Percentiles rank a stretch among this genome's conserved stretches.
Conservation (phyloP, 345 rosid genomes). For the Hevea brasiliensis region DNA sequence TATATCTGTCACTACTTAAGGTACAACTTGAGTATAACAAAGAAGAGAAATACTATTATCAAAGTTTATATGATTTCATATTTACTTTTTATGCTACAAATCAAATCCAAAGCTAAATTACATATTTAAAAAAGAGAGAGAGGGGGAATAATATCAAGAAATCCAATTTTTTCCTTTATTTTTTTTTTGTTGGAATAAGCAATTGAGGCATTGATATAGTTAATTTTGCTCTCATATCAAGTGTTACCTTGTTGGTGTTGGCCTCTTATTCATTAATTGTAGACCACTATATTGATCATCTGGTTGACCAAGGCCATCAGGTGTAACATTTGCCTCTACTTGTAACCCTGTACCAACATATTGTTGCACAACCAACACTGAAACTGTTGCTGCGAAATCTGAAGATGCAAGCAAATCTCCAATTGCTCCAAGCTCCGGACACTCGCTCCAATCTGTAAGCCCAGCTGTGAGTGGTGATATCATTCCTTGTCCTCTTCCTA, state of each 20-base stretch:
- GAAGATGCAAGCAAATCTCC: conserved; percentile 95
- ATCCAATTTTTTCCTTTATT: no score
- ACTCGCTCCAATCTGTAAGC: conserved; percentile 96
- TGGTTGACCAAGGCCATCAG: not conserved
- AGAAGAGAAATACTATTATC: no score
- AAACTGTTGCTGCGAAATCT: conserved; percentile 74
- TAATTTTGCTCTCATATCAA: no score
- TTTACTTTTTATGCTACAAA: no score
- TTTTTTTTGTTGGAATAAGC: no score
- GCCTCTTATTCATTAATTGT: conserved; percentile 6
- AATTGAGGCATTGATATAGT: no score
- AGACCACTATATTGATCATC: conserved; percentile 2
- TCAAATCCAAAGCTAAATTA: no score
- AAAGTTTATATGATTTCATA: no score
- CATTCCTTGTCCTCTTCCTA: conserved; percentile 88
- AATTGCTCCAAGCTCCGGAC: conserved; percentile 94
- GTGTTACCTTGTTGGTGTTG: not conserved
- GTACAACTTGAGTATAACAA: no score
- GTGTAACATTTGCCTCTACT: conserved; percentile 23
- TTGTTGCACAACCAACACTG: conserved; percentile 88
- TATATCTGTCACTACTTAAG: no score
- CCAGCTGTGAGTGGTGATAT: conserved; percentile 75
- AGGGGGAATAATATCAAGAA: no score
- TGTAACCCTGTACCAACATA: conserved; percentile 39
- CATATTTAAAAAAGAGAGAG: no score